Base-by-base conservation (phyloP, 257 asterid species). In the Salvia hispanica region DNA sequence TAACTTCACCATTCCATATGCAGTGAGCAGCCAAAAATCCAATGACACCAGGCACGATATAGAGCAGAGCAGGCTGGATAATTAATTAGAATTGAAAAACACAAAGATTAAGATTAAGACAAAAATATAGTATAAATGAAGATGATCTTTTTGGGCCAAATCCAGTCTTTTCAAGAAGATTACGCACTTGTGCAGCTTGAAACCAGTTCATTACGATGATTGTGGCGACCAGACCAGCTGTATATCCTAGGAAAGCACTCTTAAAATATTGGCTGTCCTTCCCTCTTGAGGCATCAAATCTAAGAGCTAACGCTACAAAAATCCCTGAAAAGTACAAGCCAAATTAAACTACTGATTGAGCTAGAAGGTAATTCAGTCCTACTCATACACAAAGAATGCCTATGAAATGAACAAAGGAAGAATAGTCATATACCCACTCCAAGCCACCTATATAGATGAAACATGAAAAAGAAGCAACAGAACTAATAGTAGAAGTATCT, bases 131-230 rank as follows among this genome's bases (percentile, higher is more conserved):
- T 18, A 18, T 12, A 40, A 28, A 18, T 4, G 9, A 58, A 13
- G 9, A 42, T 10, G 45, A 34, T 34, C 18, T 0, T 2, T 34
- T 50, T 33, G 4, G 52, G 58, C 3, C 36, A 40, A 7, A 34
- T 36, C 18, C 43, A 37, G 55, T 72, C 65, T 44, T 6, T 58
- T 37, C 14, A 62, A 47, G 39, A 69, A 50, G 28, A 46, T 36
- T 10, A 58, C 82, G 48, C 60, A 88, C 99, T 85, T 93, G 99
- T 67, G 96, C 99, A 72, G 99, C 97, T 85, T 93, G 96, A 82
- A 88, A 93, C 99, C 99, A 93, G 79, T 90, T 93, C 99, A 93
- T 93, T 66, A 90, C 94, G 31, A 86, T 44, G 65, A 93, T 93
- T 9, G 99, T 93, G 42, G 79, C 81, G 56, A 86, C 73, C 73